These are phyloP conservation scores for Panicum miliaceum DNA, from an alignment of 176 grass and related monocot genomes.

Conservation along the genomic window DNA sequence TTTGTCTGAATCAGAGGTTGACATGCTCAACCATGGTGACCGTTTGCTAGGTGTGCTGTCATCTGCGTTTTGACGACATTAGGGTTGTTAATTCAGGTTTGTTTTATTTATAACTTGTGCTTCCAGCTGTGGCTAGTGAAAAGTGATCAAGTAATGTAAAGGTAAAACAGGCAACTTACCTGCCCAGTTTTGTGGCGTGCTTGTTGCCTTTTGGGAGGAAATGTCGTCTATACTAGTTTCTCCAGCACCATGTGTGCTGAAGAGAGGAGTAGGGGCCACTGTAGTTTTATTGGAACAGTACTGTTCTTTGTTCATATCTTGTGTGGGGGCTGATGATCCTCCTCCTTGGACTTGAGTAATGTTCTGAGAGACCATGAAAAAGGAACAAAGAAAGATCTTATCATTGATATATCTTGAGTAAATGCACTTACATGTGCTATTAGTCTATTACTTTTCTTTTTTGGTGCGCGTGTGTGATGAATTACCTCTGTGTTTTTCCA, in stretches of 20 bases:
- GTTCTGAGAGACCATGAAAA: slow-evolving; percentile 43
- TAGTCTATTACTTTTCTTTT: not conserved
- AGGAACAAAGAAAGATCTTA: slow-evolving; percentile 15
- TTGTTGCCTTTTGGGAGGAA: slow-evolving; percentile 28
- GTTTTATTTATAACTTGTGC: no score
- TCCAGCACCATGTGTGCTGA: slow-evolving; percentile 31
- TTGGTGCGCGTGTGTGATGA: not conserved
- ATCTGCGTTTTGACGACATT: slow-evolving; percentile 42
- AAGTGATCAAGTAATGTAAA: not conserved
- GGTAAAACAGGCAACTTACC: slow-evolving; percentile 3
- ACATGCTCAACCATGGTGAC: slow-evolving; percentile 55
- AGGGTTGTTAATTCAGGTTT: slow-evolving; percentile 13
- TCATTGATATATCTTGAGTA: not conserved
- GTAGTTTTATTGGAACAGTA: slow-evolving; percentile 33
- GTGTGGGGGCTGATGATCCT: slow-evolving; percentile 48
- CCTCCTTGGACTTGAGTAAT: slow-evolving; percentile 45
- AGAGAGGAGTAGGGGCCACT: slow-evolving; percentile 35
- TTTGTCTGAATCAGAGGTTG: slow-evolving; percentile 38
- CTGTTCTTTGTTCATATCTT: slow-evolving; percentile 56
- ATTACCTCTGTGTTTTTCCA: slow-evolving; percentile 86
- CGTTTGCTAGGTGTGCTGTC: slow-evolving; percentile 36
- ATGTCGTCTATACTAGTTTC: slow-evolving; percentile 27
- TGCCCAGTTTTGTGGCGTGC: slow-evolving; percentile 29
- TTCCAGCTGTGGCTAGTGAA: not conserved
- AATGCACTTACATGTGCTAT: not conserved